phyloP scores from a whole-genome alignment of 2,329 filamentous ascomycete species.

The Microdochium nivale region DNA sequence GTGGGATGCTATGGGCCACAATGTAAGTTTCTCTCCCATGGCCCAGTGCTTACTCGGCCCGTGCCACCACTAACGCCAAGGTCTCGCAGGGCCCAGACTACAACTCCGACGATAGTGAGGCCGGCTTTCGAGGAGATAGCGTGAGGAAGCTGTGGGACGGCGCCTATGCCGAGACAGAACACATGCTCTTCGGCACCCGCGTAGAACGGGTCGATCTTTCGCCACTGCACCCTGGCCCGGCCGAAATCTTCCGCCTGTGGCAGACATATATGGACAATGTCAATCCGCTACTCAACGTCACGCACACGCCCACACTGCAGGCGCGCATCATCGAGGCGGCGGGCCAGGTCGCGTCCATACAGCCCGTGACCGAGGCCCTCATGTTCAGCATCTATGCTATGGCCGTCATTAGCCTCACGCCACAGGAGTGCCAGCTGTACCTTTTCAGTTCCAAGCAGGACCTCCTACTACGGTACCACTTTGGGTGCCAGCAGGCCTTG shows the following conservation, averaged over 20 bases:
- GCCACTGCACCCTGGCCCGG: conserved; percentile 37
- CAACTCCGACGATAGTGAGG: conserved; percentile 15
- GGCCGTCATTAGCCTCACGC: conserved; percentile 30
- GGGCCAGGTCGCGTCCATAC: conserved; percentile 28
- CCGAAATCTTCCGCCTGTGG: conserved; percentile 42
- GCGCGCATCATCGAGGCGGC: conserved; percentile 40
- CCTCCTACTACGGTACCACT: conserved; percentile 33
- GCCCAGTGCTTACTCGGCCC: conserved; percentile 6
- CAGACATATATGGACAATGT: conserved; percentile 50
- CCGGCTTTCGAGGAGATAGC: conserved; percentile 21
- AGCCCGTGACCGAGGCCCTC: conserved; percentile 38
- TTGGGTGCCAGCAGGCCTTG: conserved; percentile 44
- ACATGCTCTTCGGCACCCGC: conserved; percentile 43
- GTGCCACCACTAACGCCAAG: background rate
- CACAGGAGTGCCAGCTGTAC: conserved; percentile 30
- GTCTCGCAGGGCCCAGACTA: conserved; percentile 6
- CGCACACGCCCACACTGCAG: conserved; percentile 47
- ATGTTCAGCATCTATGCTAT: conserved; percentile 45
- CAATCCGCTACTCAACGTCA: conserved; percentile 49
- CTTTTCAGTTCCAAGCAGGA: conserved; percentile 30
- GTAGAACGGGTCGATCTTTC: conserved; percentile 32
- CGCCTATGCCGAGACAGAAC: conserved; percentile 29
- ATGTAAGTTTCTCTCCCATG: conserved; percentile 18
- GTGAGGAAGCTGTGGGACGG: conserved; percentile 34
- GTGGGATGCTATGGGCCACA: conserved; percentile 35